phyloP scores from a whole-genome alignment of 306 rosid species.

The Dalbergia cultrata region DNA sequence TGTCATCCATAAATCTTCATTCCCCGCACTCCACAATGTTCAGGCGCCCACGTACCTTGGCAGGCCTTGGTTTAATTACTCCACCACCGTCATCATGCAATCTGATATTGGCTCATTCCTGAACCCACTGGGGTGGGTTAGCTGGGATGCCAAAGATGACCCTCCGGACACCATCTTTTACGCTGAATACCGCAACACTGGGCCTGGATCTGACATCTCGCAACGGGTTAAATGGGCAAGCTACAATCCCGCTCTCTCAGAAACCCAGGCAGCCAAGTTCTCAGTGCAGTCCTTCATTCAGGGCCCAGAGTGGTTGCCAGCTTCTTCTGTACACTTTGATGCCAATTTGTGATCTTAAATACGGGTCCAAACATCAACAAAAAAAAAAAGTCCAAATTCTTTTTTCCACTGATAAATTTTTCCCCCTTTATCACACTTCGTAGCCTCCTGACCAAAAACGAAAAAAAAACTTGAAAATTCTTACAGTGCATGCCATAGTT shows the following conservation, averaged over 20 bases:
- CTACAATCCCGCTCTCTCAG: slow-evolving; percentile 60
- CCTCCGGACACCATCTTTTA: slow-evolving; percentile 73
- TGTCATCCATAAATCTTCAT: slow-evolving; percentile 69
- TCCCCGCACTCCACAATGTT: slow-evolving; percentile 54
- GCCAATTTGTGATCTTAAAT: slow-evolving; percentile 52
- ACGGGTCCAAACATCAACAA: background rate
- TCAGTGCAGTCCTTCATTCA: slow-evolving; percentile 69
- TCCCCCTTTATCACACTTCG: background rate
- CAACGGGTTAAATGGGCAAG: slow-evolving; percentile 82
- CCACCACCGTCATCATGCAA: slow-evolving; percentile 79
- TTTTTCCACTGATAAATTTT: background rate
- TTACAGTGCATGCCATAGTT: background rate
- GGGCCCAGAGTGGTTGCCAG: slow-evolving; percentile 80
- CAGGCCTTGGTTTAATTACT: slow-evolving; percentile 87
- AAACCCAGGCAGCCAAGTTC: slow-evolving; percentile 58
- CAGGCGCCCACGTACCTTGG: slow-evolving; percentile 77
- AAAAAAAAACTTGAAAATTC: no score
- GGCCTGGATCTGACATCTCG: slow-evolving; percentile 66
- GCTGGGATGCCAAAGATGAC: slow-evolving; percentile 64
- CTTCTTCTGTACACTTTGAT: slow-evolving; percentile 61
- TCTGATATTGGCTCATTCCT: slow-evolving; percentile 66
- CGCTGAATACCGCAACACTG: slow-evolving; percentile 76
- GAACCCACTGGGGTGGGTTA: slow-evolving; percentile 77
- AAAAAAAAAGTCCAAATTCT: background rate
- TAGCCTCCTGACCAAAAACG: no score